A percentile compares a stretch with the other conserved stretches of the same genome.
Evolutionary conservation across 1,139 yeast genomes (phyloP).

Genomic region (Pichia inconspicua): DNA sequence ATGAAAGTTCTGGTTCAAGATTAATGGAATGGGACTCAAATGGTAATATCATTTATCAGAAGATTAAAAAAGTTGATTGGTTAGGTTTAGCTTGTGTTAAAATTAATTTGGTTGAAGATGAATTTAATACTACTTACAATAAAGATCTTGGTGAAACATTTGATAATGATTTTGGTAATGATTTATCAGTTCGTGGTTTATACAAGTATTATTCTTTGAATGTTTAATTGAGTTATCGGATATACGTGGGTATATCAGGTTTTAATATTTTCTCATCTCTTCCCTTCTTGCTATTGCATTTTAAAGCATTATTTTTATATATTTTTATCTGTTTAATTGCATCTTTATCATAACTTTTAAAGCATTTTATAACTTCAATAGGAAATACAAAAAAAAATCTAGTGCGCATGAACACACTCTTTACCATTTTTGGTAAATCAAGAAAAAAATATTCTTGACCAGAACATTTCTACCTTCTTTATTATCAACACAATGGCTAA

Average conservation of each 20-base stretch:
- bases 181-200: constrained; percentile 59
- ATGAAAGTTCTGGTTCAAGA: constrained; percentile 15
- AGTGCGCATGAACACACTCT: no score
- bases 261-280: not conserved
- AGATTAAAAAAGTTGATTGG: constrained; percentile 50
- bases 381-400: no score
- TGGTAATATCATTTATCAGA: constrained; percentile 56
- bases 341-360: no score
- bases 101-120: constrained; percentile 49
- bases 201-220: constrained; percentile 50
- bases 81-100: constrained; percentile 58
- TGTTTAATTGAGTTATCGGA: constrained; percentile 7
- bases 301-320: not conserved
- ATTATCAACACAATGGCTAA: not conserved
- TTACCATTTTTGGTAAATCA: not conserved
- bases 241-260: not conserved
- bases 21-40: constrained; percentile 47
- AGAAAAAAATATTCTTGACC: no score
- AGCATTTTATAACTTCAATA: no score
- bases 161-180: constrained; percentile 57
- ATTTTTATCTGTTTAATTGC: no score
- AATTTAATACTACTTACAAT: constrained; percentile 33
- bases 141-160: constrained; percentile 30
- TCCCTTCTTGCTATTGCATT: not conserved
- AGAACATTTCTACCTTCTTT: not conserved